Conservation (phyloP, 2,329 filamentous ascomycete species). For the Colletotrichum limetticola region DNA sequence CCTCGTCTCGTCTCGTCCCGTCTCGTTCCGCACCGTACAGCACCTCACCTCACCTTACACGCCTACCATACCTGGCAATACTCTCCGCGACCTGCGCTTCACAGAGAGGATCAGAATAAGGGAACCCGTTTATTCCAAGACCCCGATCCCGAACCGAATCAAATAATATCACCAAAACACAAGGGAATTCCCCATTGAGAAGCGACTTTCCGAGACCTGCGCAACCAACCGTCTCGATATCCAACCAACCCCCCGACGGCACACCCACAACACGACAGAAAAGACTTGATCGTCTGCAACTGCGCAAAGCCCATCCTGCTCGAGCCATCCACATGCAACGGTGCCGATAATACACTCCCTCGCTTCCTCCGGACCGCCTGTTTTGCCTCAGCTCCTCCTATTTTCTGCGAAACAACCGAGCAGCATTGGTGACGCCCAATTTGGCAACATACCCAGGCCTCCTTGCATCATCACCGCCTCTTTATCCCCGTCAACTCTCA, state of each 20-base stretch:
- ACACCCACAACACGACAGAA: slow-evolving; percentile 6
- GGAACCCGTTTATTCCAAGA: slow-evolving; percentile 28
- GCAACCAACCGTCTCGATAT: slow-evolving; percentile 33
- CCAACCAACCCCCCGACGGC: background rate
- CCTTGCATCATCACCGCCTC: slow-evolving; percentile 38
- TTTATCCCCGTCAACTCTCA: slow-evolving; percentile 34
- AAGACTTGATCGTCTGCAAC: slow-evolving; percentile 14
- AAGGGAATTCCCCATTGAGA: slow-evolving; percentile 8
- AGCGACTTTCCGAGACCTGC: slow-evolving; percentile 36
- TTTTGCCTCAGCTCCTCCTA: slow-evolving; percentile 38
- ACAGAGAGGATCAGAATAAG: background rate
- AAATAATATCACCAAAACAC: slow-evolving; percentile 30
- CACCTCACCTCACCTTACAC: background rate
- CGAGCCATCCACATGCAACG: slow-evolving; percentile 34
- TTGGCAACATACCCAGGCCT: slow-evolving; percentile 43
- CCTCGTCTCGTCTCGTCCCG: slow-evolving; percentile 11
- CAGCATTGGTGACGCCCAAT: slow-evolving; percentile 50
- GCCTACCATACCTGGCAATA: slow-evolving; percentile 4
- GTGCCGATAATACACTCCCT: slow-evolving; percentile 41
- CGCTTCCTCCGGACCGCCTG: slow-evolving; percentile 37
- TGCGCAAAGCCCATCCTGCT: slow-evolving; percentile 20
- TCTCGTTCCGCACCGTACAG: background rate
- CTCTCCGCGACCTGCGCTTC: slow-evolving; percentile 12
- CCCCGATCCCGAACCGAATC: slow-evolving; percentile 23
- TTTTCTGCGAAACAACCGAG: slow-evolving; percentile 44